Evolutionary conservation across 306 rosid genomes (phyloP), one percentile per base, ranked within the genome.

Genomic region (Adenanthera pavonina): DNA sequence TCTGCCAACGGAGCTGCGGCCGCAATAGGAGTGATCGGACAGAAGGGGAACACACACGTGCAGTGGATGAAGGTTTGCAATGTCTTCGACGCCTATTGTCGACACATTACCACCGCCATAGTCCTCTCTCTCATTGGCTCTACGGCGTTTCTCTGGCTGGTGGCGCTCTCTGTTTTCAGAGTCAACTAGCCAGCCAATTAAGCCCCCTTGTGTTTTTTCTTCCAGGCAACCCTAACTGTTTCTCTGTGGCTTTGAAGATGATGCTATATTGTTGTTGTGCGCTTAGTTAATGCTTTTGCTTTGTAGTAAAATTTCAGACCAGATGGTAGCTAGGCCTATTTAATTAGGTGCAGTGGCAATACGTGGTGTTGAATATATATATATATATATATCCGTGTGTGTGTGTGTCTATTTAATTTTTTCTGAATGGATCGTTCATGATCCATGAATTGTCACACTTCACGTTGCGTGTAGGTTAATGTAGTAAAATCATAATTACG

Each of bases 11-110:
- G 94, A 0, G 94, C 94, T 1, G 90, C 90, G 1, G 77, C 74
- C 8, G 94, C 92, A 6, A 76, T 88, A 7, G 94, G 94, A 65
- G 19, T 87, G 20, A 62, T 90, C 4, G 92, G 86, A 67, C 79
- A 53, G 61, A 65, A 75, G 5, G 94, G 94, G 13, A 90, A 90
- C 88, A 59, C 89, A 0, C 94, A 90, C 65, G 87, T 84, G 64
- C 85, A 89, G 43, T 91, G 94, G 94, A 87, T 83, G 82, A 85
- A 76, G 74, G 89, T 91, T 3, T 91, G 94, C 78, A 75, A 88
- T 66, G 81, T 84, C 40, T 89, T 91, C 60, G 86, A 76, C 25
- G 87, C 77, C 0, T 91, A 85, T 41, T 91, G 92, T 35, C 91
- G 74, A 41, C 91, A 91, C 68, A 57, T 82, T 48, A 84, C 90